Percentiles rank a stretch among this genome's conserved stretches.
These are phyloP conservation scores for Gracilaria caudata DNA, from an alignment of 23 red algal genomes.

Conservation along the genomic window DNA sequence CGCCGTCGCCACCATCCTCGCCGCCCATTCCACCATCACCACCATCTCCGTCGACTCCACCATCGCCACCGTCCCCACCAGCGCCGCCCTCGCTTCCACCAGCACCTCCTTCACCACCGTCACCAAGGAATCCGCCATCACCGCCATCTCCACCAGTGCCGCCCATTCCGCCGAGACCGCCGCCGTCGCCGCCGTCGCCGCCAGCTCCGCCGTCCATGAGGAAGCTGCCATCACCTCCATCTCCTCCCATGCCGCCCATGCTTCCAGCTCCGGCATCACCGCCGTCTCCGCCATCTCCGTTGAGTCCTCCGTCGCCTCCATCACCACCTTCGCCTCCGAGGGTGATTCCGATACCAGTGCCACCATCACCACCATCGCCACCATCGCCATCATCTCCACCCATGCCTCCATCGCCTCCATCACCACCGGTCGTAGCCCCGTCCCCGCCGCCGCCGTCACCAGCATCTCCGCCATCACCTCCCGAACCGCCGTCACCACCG, in stretches of 20 bases:
- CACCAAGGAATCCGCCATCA: background rate
- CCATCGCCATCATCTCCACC: slow-evolving; percentile 17
- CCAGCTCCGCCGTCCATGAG: background rate
- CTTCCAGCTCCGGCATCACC: slow-evolving; percentile 11
- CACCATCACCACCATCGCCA: slow-evolving; percentile 27
- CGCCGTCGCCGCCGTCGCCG: slow-evolving; percentile 11
- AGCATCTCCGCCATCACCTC: slow-evolving; percentile 5
- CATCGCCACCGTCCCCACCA: slow-evolving; percentile 7
- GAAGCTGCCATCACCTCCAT: background rate
- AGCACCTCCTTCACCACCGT: background rate
- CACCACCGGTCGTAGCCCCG: background rate
- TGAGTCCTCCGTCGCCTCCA: background rate
- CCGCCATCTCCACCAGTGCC: slow-evolving; percentile 16
- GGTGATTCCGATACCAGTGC: slow-evolving; percentile 3
- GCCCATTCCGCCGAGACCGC: background rate
- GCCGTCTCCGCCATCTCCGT: slow-evolving; percentile 31
- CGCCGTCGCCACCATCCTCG: background rate
- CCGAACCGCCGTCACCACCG: slow-evolving; percentile 37
- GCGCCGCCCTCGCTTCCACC: background rate
- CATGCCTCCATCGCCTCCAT: slow-evolving; percentile 15
- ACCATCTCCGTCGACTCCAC: slow-evolving; percentile 10
- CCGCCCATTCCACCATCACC: slow-evolving; percentile 12
- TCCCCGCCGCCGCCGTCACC: background rate
- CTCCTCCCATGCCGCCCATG: slow-evolving; percentile 10
- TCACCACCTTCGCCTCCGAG: background rate